Evolutionary conservation across 1,284 basidiomycete species (phyloP).

Genomic region (Marasmius sp.): DNA sequence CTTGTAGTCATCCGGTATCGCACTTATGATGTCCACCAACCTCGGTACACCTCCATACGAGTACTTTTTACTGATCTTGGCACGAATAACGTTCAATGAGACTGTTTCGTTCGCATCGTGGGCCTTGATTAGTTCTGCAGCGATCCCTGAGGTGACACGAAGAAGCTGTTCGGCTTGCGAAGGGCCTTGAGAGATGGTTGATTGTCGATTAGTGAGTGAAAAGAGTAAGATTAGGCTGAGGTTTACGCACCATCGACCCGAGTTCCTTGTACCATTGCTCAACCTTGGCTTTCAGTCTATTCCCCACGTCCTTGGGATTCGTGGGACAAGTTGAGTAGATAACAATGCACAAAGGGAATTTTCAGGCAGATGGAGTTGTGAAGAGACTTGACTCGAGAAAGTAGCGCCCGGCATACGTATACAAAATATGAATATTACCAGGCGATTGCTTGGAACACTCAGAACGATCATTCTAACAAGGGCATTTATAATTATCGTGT

Average conservation of each 20-base stretch:
- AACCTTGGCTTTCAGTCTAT: neutral
- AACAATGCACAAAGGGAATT: no score
- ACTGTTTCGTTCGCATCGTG: conserved; percentile 78
- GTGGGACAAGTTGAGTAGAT: no score
- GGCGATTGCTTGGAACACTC: no score
- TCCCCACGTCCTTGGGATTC: no score
- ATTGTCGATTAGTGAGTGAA: neutral
- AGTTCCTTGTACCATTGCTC: neutral
- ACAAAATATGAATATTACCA: no score
- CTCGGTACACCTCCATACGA: conserved; percentile 86
- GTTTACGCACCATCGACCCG: neutral
- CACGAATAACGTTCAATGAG: conserved; percentile 87
- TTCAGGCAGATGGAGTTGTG: no score
- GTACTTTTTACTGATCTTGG: conserved; percentile 89
- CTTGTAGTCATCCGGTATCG: conserved; percentile 97
- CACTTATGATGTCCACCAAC: conserved; percentile 97
- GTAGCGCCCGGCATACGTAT: no score
- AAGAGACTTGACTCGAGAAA: no score
- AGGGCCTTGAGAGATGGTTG: conserved; percentile 46
- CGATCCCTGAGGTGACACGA: conserved; percentile 92
- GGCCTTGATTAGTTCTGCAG: conserved; percentile 89
- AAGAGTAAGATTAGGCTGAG: neutral
- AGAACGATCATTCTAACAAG: neutral
- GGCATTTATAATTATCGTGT: neutral
- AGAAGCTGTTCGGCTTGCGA: conserved; percentile 91